Conservation (phyloP, 805 yeast genomes). For the Monosporozyma servazzii region DNA sequence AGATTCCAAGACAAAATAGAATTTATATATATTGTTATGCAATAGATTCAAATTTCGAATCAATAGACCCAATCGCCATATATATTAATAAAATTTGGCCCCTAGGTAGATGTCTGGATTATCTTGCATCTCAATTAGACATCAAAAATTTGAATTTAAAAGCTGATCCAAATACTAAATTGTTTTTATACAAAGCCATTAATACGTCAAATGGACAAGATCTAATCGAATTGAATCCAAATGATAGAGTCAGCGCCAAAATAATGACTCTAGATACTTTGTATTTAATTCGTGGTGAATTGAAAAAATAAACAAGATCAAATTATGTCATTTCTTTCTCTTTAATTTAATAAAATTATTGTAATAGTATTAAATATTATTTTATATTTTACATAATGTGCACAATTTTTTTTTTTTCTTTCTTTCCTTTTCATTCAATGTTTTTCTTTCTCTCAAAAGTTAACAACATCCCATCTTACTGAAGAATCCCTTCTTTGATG, state of each 20-base stretch:
- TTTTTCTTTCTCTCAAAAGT: too few relatives aligned
- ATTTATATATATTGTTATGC: slow-evolving; percentile 20
- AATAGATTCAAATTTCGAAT: slow-evolving; percentile 3
- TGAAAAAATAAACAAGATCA: not conserved
- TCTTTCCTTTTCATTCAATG: not conserved
- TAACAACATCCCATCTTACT: slow-evolving; percentile 30
- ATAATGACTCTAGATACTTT: slow-evolving; percentile 19
- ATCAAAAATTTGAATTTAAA: slow-evolving; percentile 15
- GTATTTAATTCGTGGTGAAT: slow-evolving; percentile 23
- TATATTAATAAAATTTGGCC: slow-evolving; percentile 28
- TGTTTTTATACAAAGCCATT: slow-evolving; percentile 17
- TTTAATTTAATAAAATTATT: too few relatives aligned
- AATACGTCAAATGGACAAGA: slow-evolving; percentile 1
- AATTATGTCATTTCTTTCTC: too few relatives aligned
- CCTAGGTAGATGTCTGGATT: slow-evolving; percentile 27
- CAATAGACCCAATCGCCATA: slow-evolving; percentile 8
- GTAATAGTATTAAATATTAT: not conserved
- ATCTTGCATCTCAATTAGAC: slow-evolving; percentile 18
- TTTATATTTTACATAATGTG: not conserved
- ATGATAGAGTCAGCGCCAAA: slow-evolving; percentile 14
- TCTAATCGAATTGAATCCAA: slow-evolving; percentile 4
- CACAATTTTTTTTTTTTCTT: not conserved
- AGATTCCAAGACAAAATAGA: slow-evolving; percentile 22
- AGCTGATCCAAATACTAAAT: slow-evolving; percentile 15
- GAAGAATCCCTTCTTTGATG: slow-evolving; percentile 27